These are phyloP conservation scores for Pholiota microspora DNA, from an alignment of 768 basidiomycete genomes.

Conservation along the genomic window DNA sequence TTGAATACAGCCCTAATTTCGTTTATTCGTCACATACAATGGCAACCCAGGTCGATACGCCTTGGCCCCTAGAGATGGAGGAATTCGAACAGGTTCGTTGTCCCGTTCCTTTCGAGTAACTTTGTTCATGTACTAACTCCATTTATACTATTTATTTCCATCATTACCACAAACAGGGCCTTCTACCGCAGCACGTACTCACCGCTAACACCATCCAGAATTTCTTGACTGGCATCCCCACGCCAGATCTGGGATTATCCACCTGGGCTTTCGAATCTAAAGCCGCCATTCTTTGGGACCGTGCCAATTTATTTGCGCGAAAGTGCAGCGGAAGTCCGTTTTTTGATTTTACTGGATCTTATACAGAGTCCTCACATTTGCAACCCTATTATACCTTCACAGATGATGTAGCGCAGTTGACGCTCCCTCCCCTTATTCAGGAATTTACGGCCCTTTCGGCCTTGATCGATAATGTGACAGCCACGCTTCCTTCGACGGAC, in stretches of 20 bases:
- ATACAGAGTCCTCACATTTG: neutral
- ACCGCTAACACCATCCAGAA: constrained; percentile 22
- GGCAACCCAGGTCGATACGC: constrained; percentile 29
- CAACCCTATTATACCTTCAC: neutral
- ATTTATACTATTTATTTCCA: neutral
- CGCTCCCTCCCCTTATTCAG: constrained; percentile 15
- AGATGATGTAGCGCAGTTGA: constrained; percentile 13
- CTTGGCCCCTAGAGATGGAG: constrained; percentile 36
- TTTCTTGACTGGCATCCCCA: constrained; percentile 18
- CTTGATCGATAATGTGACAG: constrained; percentile 20
- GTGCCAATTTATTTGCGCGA: constrained; percentile 25
- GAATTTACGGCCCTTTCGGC: constrained; percentile 24
- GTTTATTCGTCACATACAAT: constrained; percentile 19
- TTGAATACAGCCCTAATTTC: constrained; percentile 32
- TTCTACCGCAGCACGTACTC: constrained; percentile 16
- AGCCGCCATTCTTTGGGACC: constrained; percentile 31
- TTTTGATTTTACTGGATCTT: neutral
- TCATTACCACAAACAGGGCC: constrained; percentile 11
- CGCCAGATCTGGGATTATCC: constrained; percentile 22
- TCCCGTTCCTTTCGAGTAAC: neutral
- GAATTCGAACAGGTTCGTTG: constrained; percentile 31
- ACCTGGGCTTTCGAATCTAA: constrained; percentile 22
- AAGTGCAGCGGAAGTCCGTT: constrained; percentile 29
- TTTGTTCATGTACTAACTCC: neutral
- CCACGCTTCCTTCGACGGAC: constrained; percentile 12